Conservation (phyloP, 257 asterid species). For the Rhazya stricta region DNA sequence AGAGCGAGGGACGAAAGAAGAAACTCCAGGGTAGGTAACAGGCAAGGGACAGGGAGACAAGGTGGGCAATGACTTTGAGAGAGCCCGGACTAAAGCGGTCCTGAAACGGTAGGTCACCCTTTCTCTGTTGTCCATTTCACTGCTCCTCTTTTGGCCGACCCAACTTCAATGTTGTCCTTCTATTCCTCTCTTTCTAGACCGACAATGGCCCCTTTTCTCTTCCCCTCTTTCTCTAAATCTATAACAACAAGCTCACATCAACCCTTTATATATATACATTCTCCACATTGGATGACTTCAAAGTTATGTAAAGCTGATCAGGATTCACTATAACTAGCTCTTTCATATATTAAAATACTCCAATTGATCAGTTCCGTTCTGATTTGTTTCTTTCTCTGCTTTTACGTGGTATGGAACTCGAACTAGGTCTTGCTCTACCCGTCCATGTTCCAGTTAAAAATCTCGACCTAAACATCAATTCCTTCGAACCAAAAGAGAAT, state of each 20-base stretch:
- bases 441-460: constrained; percentile 17
- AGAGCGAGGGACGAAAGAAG: no score
- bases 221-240: neutral
- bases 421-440: constrained; percentile 49
- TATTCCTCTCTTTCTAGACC: constrained; percentile 12
- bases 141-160: constrained; percentile 68
- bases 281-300: constrained; percentile 4
- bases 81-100: constrained; percentile 19
- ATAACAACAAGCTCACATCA: neutral
- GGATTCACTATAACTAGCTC: neutral
- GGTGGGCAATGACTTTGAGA: constrained; percentile 22
- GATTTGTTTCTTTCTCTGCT: neutral
- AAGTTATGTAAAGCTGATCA: constrained; percentile 16
- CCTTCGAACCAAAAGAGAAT: constrained; percentile 1
- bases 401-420: constrained; percentile 45
- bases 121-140: constrained; percentile 37
- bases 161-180: constrained; percentile 46
- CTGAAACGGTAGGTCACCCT: constrained; percentile 14
- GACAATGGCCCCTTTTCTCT: constrained; percentile 22
- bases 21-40: constrained; percentile 16
- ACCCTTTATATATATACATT: neutral
- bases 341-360: neutral
- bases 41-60: constrained; percentile 34
- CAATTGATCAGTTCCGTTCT: neutral
- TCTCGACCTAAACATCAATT: constrained; percentile 7